phyloP scores from a whole-genome alignment of 1,284 basidiomycete species.

The Cyathus olla region DNA sequence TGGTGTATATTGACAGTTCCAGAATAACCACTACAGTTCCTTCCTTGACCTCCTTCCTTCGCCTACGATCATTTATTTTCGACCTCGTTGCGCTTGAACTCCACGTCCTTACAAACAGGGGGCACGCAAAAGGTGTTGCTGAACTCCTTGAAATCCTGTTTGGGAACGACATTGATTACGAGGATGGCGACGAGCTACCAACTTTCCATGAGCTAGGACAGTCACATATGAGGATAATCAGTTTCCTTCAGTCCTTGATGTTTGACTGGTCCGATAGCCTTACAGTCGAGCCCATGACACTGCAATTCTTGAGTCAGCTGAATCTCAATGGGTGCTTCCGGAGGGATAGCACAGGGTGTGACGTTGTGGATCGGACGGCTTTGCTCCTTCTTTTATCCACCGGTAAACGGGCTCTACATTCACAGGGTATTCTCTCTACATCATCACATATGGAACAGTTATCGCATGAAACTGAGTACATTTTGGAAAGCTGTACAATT shows the following conservation, averaged over 20 bases:
- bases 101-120: conserved; percentile 86
- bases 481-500: conserved; percentile 84
- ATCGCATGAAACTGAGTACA: conserved; percentile 76
- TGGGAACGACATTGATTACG: conserved; percentile 66
- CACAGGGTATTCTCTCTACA: conserved; percentile 76
- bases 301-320: conserved; percentile 78
- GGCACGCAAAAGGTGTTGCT: conserved; percentile 76
- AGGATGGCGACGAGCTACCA: conserved; percentile 63
- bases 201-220: conserved; percentile 83
- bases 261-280: conserved; percentile 91
- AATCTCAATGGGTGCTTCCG: conserved; percentile 84
- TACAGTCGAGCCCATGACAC: conserved; percentile 64
- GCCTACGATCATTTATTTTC: conserved; percentile 87
- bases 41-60: conserved; percentile 83
- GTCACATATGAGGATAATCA: conserved; percentile 86
- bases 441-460: conserved; percentile 76
- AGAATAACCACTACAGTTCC: conserved; percentile 82
- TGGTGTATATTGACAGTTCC: conserved; percentile 80
- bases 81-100: conserved; percentile 92
- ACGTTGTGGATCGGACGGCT: conserved; percentile 83
- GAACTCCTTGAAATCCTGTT: conserved; percentile 84
- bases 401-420: conserved; percentile 71
- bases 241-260: conserved; percentile 87
- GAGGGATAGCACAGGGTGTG: conserved; percentile 79
- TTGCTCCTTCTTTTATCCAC: conserved; percentile 75